Conservation (phyloP, 345 rosid genomes). For the Eucalyptus cladocalyx region DNA sequence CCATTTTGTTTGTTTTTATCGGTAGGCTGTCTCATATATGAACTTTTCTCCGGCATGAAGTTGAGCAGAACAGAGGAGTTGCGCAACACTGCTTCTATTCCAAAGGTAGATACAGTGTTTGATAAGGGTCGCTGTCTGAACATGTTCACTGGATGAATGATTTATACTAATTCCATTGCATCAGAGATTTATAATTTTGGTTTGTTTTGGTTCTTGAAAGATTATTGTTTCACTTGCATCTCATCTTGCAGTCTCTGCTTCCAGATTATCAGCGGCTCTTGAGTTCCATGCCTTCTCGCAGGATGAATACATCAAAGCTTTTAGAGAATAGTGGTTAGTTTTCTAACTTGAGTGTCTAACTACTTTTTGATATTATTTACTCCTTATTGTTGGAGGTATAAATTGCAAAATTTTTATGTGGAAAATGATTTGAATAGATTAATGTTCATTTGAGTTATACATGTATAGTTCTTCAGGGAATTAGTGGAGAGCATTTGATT, state of each 20-base stretch:
- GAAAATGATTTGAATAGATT: not conserved
- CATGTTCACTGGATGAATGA: not conserved
- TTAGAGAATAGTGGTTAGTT: constrained; percentile 85
- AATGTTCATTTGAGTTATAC: not conserved
- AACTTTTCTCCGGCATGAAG: constrained; percentile 78
- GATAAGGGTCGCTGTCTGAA: not conserved
- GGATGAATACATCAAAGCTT: constrained; percentile 91
- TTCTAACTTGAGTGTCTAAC: not conserved
- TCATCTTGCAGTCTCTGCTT: constrained; percentile 86
- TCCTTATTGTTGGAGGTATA: not conserved
- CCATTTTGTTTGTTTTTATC: not conserved
- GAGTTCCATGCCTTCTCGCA: constrained; percentile 97
- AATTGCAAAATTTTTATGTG: not conserved
- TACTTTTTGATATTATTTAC: not conserved
- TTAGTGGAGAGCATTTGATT: not conserved
- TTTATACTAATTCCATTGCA: not conserved
- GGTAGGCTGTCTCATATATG: constrained; percentile 89
- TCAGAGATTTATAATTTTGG: not conserved
- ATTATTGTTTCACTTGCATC: constrained; percentile 25
- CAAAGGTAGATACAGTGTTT: constrained; percentile 43
- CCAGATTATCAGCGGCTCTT: constrained; percentile 99
- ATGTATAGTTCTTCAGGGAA: not conserved
- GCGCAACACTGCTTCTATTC: constrained; percentile 87
- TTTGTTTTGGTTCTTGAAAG: constrained; percentile 3
- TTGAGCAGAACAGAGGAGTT: constrained; percentile 91